Evolutionary conservation across 805 yeast genomes (phyloP).

Genomic region (Lipomyces sp.): DNA sequence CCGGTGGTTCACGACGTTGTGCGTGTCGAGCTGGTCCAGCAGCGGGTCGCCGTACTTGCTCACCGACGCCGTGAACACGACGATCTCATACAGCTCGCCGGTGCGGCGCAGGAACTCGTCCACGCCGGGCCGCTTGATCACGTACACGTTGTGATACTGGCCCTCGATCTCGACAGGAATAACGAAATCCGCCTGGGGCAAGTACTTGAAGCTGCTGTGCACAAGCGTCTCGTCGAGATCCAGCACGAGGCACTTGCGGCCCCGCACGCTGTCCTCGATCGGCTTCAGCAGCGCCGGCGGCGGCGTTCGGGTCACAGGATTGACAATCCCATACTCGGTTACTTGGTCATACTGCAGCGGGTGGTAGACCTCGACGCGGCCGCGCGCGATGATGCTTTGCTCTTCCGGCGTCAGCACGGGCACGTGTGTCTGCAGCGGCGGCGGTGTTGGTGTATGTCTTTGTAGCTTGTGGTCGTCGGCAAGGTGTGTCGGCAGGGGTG

Average conservation of each 20-base stretch:
- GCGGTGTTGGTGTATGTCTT: neutral
- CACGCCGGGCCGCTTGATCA: slow-evolving; percentile 96
- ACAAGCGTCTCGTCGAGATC: slow-evolving; percentile 96
- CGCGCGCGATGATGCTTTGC: slow-evolving; percentile 18
- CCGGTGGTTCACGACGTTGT: slow-evolving; percentile 77
- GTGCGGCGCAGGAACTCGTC: slow-evolving; percentile 84
- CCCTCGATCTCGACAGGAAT: slow-evolving; percentile 96
- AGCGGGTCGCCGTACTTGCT: slow-evolving; percentile 95
- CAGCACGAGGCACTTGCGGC: slow-evolving; percentile 79
- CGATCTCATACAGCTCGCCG: slow-evolving; percentile 87
- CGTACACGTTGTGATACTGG: slow-evolving; percentile 90
- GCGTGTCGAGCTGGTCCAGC: slow-evolving; percentile 79
- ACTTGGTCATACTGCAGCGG: slow-evolving; percentile 26
- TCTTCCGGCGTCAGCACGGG: slow-evolving; percentile 7
- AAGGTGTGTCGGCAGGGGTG: neutral
- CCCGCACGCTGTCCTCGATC: slow-evolving; percentile 47
- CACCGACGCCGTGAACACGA: slow-evolving; percentile 95
- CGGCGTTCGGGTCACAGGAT: neutral
- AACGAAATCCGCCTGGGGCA: slow-evolving; percentile 91
- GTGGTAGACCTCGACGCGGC: slow-evolving; percentile 23
- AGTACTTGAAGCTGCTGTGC: slow-evolving; percentile 88
- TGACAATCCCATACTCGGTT: slow-evolving; percentile 20
- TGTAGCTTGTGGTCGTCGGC: neutral
- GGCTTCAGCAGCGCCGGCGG: slow-evolving; percentile 51
- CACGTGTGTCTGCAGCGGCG: neutral